Evolutionary conservation across 2,329 filamentous ascomycete species (phyloP).

Genomic region (Lasiodiplodia gonubiensis): DNA sequence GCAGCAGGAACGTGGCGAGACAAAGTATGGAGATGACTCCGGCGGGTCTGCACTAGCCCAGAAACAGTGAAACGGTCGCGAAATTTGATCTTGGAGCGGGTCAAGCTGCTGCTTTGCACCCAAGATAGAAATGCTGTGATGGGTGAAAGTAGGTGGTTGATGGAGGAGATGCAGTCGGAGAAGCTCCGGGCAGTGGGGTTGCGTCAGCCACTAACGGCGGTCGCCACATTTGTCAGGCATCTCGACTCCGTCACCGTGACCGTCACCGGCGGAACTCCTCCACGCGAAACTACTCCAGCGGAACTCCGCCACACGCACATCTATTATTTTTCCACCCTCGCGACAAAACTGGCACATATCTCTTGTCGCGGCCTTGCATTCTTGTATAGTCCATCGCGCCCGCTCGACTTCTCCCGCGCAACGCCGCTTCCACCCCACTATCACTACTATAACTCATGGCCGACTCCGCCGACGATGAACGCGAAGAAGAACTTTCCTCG

Average conservation of each 20-base stretch:
- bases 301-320: neutral
- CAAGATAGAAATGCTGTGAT: neutral
- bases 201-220: constrained; percentile 1
- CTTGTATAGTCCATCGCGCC: neutral
- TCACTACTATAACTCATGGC: constrained; percentile 11
- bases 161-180: neutral
- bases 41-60: neutral
- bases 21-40: no score
- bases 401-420: neutral
- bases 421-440: neutral
- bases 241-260: constrained; percentile 9
- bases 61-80: neutral
- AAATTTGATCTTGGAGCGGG: neutral
- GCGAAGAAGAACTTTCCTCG: constrained; percentile 63
- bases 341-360: neutral
- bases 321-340: neutral
- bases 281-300: neutral
- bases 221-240: constrained; percentile 12
- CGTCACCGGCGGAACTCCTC: neutral
- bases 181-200: constrained; percentile 1
- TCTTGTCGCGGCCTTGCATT: neutral
- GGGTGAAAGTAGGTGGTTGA: neutral
- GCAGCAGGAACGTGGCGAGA: no score
- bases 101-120: neutral
- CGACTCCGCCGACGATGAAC: constrained; percentile 57